Conservation (phyloP, 352 stramenopile species). For the Phytophthora hibernalis region DNA sequence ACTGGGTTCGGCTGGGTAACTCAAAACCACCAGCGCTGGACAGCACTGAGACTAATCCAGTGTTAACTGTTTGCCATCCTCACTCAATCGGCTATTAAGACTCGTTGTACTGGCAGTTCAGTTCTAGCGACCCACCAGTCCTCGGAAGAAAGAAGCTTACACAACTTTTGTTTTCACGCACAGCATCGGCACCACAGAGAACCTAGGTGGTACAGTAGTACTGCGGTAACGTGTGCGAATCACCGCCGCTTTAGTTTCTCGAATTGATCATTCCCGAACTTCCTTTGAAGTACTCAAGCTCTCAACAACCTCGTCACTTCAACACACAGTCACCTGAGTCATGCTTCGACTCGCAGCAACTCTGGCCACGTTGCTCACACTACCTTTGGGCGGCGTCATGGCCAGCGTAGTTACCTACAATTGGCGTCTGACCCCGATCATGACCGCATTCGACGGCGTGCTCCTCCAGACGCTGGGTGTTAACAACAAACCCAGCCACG, state of each 20-base stretch:
- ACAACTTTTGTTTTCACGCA: too few species aligned
- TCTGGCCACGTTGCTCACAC: background rate
- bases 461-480: conserved; percentile 18
- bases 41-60: background rate
- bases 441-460: conserved; percentile 31
- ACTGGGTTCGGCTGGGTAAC: background rate
- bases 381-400: background rate
- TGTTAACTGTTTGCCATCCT: background rate
- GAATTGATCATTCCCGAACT: background rate
- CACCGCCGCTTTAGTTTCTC: too few species aligned
- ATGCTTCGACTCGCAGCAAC: background rate
- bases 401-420: conserved; percentile 14
- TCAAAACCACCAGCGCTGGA: background rate
- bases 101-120: background rate
- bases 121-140: background rate
- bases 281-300: background rate
- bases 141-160: background rate
- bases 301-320: background rate
- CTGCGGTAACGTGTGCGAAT: background rate
- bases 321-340: background rate
- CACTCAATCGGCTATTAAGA: background rate
- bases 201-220: too few species aligned
- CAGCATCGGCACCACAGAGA: too few species aligned
- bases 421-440: conserved; percentile 24
- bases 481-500: conserved; percentile 23